Percentiles rank a stretch among this genome's conserved stretches.
These are phyloP conservation scores for Pichia pseudocactophila DNA, from an alignment of 805 yeast genomes.

Conservation along the genomic window DNA sequence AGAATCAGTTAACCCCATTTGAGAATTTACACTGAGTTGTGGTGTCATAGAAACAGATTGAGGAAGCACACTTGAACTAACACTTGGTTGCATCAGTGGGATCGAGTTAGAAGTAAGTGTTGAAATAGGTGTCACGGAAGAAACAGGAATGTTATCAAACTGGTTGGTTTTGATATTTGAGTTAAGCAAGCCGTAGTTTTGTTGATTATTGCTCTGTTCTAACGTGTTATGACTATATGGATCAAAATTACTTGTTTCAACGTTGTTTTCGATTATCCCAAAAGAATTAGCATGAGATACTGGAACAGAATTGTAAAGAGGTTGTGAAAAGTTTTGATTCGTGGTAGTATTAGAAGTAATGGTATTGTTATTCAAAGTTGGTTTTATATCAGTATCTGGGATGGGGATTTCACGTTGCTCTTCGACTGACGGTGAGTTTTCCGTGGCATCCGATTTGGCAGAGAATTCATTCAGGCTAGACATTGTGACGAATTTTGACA, in stretches of 20 bases:
- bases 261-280: constrained; percentile 1
- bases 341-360: neutral
- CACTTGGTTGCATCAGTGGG: constrained; percentile 1
- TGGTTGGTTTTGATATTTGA: constrained; percentile 5
- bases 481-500: too few relatives aligned
- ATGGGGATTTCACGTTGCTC: too few relatives aligned
- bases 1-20: constrained; percentile 4
- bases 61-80: neutral
- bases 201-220: neutral
- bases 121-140: too few relatives aligned
- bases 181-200: constrained; percentile 1
- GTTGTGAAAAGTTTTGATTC: neutral
- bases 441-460: too few relatives aligned
- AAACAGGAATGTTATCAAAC: constrained; percentile 3
- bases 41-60: constrained; percentile 11
- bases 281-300: constrained; percentile 9
- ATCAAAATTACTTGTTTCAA: neutral
- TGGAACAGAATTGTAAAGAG: constrained; percentile 2
- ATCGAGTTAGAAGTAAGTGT: neutral
- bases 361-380: too few relatives aligned
- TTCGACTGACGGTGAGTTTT: too few relatives aligned
- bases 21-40: constrained; percentile 11
- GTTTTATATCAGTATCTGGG: too few relatives aligned
- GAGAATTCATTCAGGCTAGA: too few relatives aligned
- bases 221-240: neutral